Percentiles rank a stretch among this genome's conserved stretches.
Evolutionary conservation across 176 grass and related monocot genomes (phyloP).

Genomic region (Bolboschoenus planiculmis): DNA sequence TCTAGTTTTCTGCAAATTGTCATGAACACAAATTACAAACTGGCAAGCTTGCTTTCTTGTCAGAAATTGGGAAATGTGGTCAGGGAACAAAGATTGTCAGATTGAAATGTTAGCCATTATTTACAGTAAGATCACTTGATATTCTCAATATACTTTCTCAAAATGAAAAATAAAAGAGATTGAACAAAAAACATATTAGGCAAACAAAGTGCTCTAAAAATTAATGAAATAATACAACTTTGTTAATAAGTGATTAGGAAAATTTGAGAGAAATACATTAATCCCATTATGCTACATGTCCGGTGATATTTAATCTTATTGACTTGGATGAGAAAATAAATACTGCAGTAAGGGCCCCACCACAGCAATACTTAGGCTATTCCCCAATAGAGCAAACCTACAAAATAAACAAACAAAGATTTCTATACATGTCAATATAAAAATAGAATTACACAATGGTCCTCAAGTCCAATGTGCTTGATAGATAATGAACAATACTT

Average conservation of each 20-base stretch:
- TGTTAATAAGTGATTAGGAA: background rate
- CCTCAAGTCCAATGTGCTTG: background rate
- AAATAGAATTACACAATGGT: background rate
- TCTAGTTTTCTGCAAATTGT: no score
- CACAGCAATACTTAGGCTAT: conserved; percentile 85
- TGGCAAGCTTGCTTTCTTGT: no score
- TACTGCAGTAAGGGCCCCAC: conserved; percentile 64
- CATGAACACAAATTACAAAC: no score
- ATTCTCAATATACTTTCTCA: background rate
- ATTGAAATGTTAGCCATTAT: background rate
- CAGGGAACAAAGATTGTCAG: no score
- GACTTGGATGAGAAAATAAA: conserved; percentile 50
- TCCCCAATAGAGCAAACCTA: conserved; percentile 91
- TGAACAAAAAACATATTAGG: background rate
- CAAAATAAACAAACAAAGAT: conserved; percentile 14
- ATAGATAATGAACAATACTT: background rate
- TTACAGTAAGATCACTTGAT: background rate
- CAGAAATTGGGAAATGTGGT: no score
- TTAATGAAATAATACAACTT: background rate
- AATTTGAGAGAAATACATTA: background rate
- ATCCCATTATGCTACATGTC: background rate
- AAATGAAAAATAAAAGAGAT: background rate
- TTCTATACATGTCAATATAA: background rate
- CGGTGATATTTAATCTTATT: background rate
- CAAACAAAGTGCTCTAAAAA: background rate